Evolutionary conservation across 139 green algal species (phyloP).

Genomic region (Raphidocelis subcapitata): DNA sequence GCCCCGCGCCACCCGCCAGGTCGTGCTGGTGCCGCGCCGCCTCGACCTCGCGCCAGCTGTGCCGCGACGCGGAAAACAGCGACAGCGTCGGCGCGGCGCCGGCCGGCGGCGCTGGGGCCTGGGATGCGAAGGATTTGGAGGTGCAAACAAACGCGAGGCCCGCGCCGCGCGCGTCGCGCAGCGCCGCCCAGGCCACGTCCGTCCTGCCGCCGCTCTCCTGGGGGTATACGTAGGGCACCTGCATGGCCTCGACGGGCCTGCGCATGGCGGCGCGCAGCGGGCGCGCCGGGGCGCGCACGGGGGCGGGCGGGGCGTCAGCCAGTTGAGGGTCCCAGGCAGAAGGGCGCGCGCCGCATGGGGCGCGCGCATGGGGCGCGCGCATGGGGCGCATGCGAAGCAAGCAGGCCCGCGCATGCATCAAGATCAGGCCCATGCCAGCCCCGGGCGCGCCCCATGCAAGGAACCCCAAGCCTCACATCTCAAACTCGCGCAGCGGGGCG

Average conservation of each 20-base stretch:
- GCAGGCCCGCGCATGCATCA: not conserved
- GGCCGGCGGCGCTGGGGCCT: not conserved
- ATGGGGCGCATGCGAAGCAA: not conserved
- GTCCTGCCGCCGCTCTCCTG: conserved; percentile 69
- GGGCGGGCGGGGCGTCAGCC: not conserved
- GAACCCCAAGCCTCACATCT: not conserved
- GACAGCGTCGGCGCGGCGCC: not conserved
- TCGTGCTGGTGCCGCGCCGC: conserved; percentile 72
- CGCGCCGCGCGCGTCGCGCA: conserved; percentile 9
- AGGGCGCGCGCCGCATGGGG: not conserved
- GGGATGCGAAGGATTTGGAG: not conserved
- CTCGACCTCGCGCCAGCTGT: not conserved
- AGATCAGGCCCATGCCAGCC: not conserved
- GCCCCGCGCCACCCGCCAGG: conserved; percentile 33
- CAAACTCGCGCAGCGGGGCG: conserved; percentile 11
- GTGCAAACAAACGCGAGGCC: not conserved
- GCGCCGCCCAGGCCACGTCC: conserved; percentile 67
- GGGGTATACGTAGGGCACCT: conserved; percentile 89
- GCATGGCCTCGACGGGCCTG: conserved; percentile 45
- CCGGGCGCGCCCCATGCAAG: too few species aligned
- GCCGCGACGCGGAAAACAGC: not conserved
- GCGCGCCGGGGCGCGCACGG: not conserved
- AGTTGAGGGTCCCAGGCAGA: not conserved
- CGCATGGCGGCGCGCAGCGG: conserved; percentile 3
- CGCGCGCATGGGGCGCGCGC: too few species aligned